These are phyloP conservation scores for Asterochloris sp. DNA, from an alignment of 139 green algal species.

Conservation along the genomic window DNA sequence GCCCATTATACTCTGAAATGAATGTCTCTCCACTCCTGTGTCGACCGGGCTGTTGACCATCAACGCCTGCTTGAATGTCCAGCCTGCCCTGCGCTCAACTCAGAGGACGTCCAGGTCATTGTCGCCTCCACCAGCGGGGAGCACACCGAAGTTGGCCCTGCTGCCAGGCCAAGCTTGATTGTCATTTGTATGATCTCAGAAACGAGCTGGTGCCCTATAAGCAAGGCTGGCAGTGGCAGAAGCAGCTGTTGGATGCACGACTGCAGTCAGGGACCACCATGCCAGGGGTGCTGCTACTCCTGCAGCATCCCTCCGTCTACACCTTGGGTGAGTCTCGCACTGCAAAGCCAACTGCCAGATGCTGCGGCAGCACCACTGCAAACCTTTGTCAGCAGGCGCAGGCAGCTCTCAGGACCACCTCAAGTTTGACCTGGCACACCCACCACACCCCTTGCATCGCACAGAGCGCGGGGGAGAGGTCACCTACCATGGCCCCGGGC, in stretches of 20 bases:
- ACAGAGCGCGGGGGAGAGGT: conserved; percentile 78
- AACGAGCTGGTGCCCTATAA: neutral
- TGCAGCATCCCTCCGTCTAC: conserved; percentile 77
- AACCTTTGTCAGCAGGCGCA: neutral
- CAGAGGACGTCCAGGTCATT: too few relatives aligned
- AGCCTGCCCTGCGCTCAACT: too few relatives aligned
- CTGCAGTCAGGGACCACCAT: neutral
- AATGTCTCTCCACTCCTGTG: too few relatives aligned
- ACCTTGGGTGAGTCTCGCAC: conserved; percentile 48
- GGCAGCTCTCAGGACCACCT: conserved; percentile 52
- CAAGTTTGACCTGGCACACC: conserved; percentile 49
- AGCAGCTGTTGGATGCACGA: conserved; percentile 26
- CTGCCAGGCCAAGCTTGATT: too few relatives aligned
- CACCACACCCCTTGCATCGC: conserved; percentile 52
- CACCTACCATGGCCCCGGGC: conserved; percentile 78
- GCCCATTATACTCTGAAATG: too few relatives aligned
- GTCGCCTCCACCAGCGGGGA: too few relatives aligned
- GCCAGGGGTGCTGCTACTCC: conserved; percentile 34
- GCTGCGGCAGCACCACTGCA: neutral
- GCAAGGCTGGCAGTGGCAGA: conserved; percentile 40
- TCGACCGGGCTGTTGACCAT: too few relatives aligned
- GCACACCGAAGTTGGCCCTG: too few relatives aligned
- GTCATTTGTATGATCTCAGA: too few relatives aligned
- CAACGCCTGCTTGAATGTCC: too few relatives aligned
- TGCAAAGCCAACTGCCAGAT: conserved; percentile 20